phyloP scores from a whole-genome alignment of 2,329 filamentous ascomycete genomes.

The Aureobasidium melanogenum region DNA sequence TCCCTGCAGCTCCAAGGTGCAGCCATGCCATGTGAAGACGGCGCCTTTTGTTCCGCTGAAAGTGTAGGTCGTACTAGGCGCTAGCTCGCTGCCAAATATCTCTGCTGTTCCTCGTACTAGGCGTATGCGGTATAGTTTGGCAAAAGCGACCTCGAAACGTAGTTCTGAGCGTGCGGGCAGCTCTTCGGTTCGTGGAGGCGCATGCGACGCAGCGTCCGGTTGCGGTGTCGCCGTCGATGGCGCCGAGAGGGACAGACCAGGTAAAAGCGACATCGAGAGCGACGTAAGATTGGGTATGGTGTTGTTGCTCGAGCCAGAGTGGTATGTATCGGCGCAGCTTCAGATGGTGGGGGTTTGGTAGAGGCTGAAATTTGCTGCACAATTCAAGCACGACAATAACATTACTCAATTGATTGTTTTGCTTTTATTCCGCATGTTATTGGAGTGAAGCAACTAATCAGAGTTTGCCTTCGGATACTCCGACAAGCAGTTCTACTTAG shows the following conservation, averaged over 20 bases:
- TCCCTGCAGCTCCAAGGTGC: slow-evolving; percentile 68
- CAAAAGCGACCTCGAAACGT: slow-evolving; percentile 31
- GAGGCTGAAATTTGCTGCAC: neutral
- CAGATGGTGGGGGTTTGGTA: neutral
- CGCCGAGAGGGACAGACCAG: slow-evolving; percentile 36
- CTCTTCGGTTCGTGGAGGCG: slow-evolving; percentile 30
- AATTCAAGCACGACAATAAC: neutral
- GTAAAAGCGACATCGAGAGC: slow-evolving; percentile 22
- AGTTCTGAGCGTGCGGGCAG: slow-evolving; percentile 39
- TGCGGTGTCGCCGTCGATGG: slow-evolving; percentile 15
- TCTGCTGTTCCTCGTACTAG: slow-evolving; percentile 78
- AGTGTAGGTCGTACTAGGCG: slow-evolving; percentile 66
- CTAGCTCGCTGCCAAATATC: slow-evolving; percentile 90
- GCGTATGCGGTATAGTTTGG: slow-evolving; percentile 37
- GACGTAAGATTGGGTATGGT: neutral
- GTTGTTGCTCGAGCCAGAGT: neutral
- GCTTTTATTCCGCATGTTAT: neutral
- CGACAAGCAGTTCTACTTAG: too few relatives aligned
- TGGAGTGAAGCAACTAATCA: neutral
- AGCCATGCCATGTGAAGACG: slow-evolving; percentile 88
- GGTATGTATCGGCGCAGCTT: neutral
- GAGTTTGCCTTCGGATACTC: neutral
- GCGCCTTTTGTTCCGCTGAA: slow-evolving; percentile 78
- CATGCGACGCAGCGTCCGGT: slow-evolving; percentile 17
- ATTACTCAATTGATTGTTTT: neutral